Conservation (phyloP, 805 yeast species). For the Ogataea methylovora region DNA sequence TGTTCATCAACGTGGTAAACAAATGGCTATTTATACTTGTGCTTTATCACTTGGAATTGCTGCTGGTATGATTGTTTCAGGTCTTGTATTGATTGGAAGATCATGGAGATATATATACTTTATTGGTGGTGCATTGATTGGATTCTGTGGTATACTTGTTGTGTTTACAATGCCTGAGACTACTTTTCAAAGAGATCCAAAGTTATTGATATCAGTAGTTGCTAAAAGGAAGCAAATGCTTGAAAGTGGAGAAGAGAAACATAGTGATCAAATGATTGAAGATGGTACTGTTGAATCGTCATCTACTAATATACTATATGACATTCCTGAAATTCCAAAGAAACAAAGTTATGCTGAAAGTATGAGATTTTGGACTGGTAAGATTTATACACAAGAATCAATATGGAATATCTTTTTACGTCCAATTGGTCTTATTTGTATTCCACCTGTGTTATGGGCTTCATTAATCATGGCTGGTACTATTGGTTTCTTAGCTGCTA, state of each 20-base stretch:
- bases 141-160: conserved; percentile 26
- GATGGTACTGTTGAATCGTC: too few relatives aligned
- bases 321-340: not conserved
- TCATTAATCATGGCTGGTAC: conserved; percentile 33
- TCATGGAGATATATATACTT: conserved; percentile 44
- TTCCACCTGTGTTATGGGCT: conserved; percentile 21
- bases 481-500: conserved; percentile 33
- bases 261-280: too few relatives aligned
- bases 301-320: too few relatives aligned
- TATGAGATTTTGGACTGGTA: conserved; percentile 3
- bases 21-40: conserved; percentile 32
- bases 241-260: too few relatives aligned
- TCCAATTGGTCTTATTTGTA: conserved; percentile 5
- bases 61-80: conserved; percentile 45
- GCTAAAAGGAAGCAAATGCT: too few relatives aligned
- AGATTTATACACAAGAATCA: conserved; percentile 4
- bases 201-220: too few relatives aligned
- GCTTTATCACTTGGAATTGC: conserved; percentile 41
- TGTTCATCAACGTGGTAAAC: conserved; percentile 29
- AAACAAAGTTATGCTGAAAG: conserved; percentile 2
- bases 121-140: conserved; percentile 35
- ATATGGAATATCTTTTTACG: conserved; percentile 4
- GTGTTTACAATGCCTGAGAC: conserved; percentile 43
- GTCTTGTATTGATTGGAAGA: conserved; percentile 35
- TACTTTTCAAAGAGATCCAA: too few relatives aligned